Conservation (phyloP, 1,284 basidiomycete genomes). For the Thecaphora frezii region DNA sequence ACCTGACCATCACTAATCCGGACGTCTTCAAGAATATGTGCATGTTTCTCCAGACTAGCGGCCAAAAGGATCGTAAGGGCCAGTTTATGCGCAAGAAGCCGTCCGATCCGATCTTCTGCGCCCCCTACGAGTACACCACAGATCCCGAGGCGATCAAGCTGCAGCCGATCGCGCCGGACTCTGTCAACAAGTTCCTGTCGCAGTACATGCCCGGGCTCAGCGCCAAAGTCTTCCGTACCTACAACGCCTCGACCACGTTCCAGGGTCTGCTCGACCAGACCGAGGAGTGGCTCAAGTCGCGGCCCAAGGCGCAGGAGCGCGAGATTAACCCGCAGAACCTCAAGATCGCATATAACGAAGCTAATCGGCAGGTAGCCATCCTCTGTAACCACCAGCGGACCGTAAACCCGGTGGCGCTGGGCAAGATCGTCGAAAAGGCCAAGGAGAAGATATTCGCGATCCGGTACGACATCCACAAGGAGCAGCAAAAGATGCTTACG, state of each 20-base stretch:
- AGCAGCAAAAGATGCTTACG: constrained; percentile 55
- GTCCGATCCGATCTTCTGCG: constrained; percentile 81
- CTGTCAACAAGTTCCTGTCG: constrained; percentile 56
- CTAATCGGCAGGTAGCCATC: constrained; percentile 57
- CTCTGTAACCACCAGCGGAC: constrained; percentile 59
- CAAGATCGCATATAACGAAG: constrained; percentile 55
- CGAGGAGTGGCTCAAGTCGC: constrained; percentile 49
- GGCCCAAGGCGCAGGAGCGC: constrained; percentile 48
- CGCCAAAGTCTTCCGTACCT: constrained; percentile 59
- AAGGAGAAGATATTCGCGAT: constrained; percentile 50
- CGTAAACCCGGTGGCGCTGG: constrained; percentile 50
- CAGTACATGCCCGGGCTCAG: constrained; percentile 56
- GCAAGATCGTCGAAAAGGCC: constrained; percentile 41
- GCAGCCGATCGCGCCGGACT: constrained; percentile 41
- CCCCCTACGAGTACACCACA: constrained; percentile 33
- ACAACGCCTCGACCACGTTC: constrained; percentile 59
- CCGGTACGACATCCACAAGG: constrained; percentile 56
- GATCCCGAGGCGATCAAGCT: constrained; percentile 19
- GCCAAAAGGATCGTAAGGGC: constrained; percentile 46
- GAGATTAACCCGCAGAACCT: constrained; percentile 51
- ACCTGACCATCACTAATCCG: constrained; percentile 45
- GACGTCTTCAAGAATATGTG: constrained; percentile 57
- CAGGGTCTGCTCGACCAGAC: constrained; percentile 57
- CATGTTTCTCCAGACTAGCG: constrained; percentile 53
- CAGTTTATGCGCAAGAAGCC: constrained; percentile 84